These are phyloP conservation scores for Globisporangium ultimum DNA, from an alignment of 352 stramenopile species.

Conservation along the genomic window DNA sequence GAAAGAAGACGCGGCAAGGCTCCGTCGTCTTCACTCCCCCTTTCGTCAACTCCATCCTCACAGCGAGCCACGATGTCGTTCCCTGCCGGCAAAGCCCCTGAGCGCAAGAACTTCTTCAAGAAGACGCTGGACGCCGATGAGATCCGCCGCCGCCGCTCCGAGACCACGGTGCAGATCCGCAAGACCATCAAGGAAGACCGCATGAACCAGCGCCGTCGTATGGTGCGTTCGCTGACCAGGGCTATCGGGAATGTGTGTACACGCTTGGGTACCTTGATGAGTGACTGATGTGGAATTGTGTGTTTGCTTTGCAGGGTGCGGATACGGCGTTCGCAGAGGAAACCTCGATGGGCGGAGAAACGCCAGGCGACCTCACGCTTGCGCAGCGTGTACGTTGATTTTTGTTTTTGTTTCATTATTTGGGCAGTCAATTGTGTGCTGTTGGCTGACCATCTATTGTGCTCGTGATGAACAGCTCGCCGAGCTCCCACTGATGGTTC, in stretches of 20 bases:
- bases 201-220: conserved; percentile 80
- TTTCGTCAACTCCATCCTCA: not conserved
- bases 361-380: conserved; percentile 45
- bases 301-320: conserved; percentile 7
- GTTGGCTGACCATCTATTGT: conserved; percentile 2
- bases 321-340: conserved; percentile 24
- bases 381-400: conserved; percentile 41
- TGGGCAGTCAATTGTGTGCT: conserved; percentile 6
- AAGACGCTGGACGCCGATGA: conserved; percentile 84
- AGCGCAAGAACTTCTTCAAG: conserved; percentile 86
- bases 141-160: conserved; percentile 69
- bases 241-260: not conserved
- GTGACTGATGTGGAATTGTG: conserved; percentile 6
- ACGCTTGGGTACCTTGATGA: not conserved
- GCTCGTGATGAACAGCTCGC: conserved; percentile 65
- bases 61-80: conserved; percentile 49
- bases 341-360: conserved; percentile 27
- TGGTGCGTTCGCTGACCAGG: conserved; percentile 33
- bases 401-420: conserved; percentile 5
- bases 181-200: conserved; percentile 85
- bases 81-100: conserved; percentile 56
- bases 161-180: conserved; percentile 85
- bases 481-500: conserved; percentile 93
- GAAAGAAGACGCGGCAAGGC: not conserved
- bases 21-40: not conserved